Conservation (phyloP, 495 filamentous ascomycete genomes). For the Annulohypoxylon stygium region DNA sequence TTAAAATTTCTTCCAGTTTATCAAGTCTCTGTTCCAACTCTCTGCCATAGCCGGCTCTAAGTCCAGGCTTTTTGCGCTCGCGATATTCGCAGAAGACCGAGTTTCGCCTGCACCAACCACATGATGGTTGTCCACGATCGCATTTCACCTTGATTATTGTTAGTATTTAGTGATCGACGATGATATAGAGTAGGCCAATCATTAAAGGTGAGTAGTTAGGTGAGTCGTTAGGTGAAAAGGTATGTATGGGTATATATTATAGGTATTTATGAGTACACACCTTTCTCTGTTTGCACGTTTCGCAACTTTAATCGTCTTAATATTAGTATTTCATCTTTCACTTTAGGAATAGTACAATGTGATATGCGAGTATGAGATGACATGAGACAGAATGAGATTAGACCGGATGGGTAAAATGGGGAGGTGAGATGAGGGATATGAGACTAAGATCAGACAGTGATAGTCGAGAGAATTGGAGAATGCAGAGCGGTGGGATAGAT, state of each 20-base stretch:
- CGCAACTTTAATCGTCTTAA: conserved; percentile 66
- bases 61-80: conserved; percentile 85
- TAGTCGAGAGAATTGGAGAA: conserved; percentile 9
- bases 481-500: neutral
- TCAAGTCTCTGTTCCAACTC: conserved; percentile 86
- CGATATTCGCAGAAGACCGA: conserved; percentile 83
- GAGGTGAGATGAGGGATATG: conserved; percentile 11
- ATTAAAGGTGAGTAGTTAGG: neutral
- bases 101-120: conserved; percentile 90
- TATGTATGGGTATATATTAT: neutral
- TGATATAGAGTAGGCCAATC: neutral
- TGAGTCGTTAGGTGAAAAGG: neutral
- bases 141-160: conserved; percentile 73
- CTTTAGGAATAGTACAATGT: neutral
- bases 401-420: neutral
- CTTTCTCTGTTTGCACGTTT: conserved; percentile 87
- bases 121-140: conserved; percentile 84
- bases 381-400: conserved; percentile 2
- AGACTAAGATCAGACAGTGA: conserved; percentile 14
- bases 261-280: conserved; percentile 54
- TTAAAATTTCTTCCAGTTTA: conserved; percentile 65
- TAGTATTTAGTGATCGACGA: conserved; percentile 13
- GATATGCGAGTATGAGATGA: conserved; percentile 7
- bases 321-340: conserved; percentile 43
- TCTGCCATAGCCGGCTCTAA: conserved; percentile 87